phyloP scores from a whole-genome alignment of 2,329 filamentous ascomycete species.

The Albifimbria verrucaria region DNA sequence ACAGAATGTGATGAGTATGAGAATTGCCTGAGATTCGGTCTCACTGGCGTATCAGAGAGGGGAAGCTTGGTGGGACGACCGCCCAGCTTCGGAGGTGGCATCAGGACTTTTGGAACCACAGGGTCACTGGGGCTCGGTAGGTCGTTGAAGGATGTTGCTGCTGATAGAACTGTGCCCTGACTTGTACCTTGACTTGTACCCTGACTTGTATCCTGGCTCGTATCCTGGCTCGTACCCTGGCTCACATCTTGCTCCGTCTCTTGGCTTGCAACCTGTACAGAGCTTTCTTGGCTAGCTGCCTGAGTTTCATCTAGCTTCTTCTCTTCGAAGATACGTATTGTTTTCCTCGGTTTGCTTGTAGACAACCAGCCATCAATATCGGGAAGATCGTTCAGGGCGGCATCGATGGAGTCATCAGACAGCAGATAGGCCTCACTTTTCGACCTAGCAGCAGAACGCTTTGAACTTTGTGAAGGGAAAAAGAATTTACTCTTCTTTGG shows the following conservation, averaged over 20 bases:
- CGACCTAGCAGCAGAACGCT: conserved; percentile 21
- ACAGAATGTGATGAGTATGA: conserved; percentile 25
- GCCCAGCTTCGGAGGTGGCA: conserved; percentile 25
- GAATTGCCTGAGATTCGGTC: conserved; percentile 30
- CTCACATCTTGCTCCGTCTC: neutral
- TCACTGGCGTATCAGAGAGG: conserved; percentile 23
- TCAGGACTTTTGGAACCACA: conserved; percentile 6
- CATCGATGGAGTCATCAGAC: conserved; percentile 57
- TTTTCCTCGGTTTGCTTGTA: conserved; percentile 28
- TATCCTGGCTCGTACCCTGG: conserved; percentile 4
- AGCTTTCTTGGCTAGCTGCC: neutral
- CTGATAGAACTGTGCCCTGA: neutral
- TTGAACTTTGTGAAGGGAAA: conserved; percentile 21
- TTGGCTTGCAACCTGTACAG: too few relatives aligned
- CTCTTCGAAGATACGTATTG: conserved; percentile 45
- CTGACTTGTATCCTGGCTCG: conserved; percentile 9
- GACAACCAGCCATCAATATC: conserved; percentile 49
- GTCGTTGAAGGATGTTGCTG: conserved; percentile 16
- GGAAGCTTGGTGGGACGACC: conserved; percentile 4
- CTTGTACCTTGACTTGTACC: conserved; percentile 5
- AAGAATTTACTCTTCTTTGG: conserved; percentile 55
- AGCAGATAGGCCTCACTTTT: conserved; percentile 42
- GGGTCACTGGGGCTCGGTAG: too few relatives aligned
- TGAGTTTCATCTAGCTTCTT: conserved; percentile 20
- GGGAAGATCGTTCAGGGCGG: conserved; percentile 47